Conservation (phyloP, 1,139 yeast species). For the Meyerozyma athensensis region DNA sequence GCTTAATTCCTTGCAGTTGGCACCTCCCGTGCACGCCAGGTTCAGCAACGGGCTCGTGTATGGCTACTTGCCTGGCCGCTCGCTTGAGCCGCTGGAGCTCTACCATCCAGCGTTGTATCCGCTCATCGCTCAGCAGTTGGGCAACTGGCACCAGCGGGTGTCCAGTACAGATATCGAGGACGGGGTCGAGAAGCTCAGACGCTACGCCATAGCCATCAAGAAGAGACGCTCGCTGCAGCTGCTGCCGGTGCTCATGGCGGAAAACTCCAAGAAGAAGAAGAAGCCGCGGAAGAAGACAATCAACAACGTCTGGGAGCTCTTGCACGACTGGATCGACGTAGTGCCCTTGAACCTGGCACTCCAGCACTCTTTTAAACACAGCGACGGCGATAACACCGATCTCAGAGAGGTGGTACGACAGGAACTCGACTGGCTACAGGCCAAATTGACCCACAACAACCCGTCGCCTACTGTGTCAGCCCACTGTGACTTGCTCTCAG, state of each 20-base stretch:
- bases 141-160: conserved; percentile 62
- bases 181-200: conserved; percentile 44
- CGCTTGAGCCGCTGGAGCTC: conserved; percentile 55
- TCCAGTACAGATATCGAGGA: conserved; percentile 43
- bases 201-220: conserved; percentile 24
- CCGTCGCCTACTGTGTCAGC: conserved; percentile 57
- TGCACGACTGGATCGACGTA: conserved; percentile 57
- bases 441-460: conserved; percentile 26
- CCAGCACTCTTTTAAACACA: conserved; percentile 22
- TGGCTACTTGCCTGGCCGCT: conserved; percentile 64
- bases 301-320: conserved; percentile 54
- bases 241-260: not conserved
- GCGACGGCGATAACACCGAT: conserved; percentile 22
- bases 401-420: conserved; percentile 34
- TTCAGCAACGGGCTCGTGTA: conserved; percentile 73
- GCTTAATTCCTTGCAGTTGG: conserved; percentile 55
- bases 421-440: conserved; percentile 56
- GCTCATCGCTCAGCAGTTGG: conserved; percentile 62
- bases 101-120: conserved; percentile 45
- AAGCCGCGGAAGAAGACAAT: conserved; percentile 29
- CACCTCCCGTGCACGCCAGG: conserved; percentile 66
- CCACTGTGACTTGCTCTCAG: conserved; percentile 70
- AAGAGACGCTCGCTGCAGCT: conserved; percentile 8
- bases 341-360: conserved; percentile 52
- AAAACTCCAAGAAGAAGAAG: conserved; percentile 10